Percentiles rank a stretch among this genome's conserved stretches.
These are phyloP conservation scores for Gliomastix tumulicola DNA, from an alignment of 2,329 filamentous ascomycete genomes.

Conservation along the genomic window DNA sequence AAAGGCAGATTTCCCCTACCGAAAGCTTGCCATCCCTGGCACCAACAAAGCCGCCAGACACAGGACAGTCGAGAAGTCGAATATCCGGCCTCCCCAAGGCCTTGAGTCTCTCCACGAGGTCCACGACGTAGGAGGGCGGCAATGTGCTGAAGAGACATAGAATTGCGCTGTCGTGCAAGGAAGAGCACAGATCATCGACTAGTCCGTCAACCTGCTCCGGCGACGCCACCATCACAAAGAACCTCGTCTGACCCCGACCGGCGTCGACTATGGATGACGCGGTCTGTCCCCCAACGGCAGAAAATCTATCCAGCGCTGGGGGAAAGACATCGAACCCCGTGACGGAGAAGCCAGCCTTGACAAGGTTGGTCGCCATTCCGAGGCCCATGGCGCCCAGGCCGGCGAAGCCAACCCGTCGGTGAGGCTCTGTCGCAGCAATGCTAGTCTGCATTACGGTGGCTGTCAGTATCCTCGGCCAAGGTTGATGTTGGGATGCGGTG, in stretches of 20 bases:
- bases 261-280: conserved; percentile 55
- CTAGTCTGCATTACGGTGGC: too few species aligned
- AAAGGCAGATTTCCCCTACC: too few species aligned
- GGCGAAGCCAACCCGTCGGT: conserved; percentile 63
- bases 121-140: conserved; percentile 58
- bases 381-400: conserved; percentile 78
- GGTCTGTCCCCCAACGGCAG: conserved; percentile 51
- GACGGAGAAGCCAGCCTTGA: conserved; percentile 59
- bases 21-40: conserved; percentile 59
- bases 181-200: conserved; percentile 40
- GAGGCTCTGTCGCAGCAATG: too few species aligned
- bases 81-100: conserved; percentile 53
- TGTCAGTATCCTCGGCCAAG: too few species aligned
- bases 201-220: conserved; percentile 60
- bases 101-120: conserved; percentile 50
- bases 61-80: conserved; percentile 25
- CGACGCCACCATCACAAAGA: conserved; percentile 71
- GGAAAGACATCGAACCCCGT: conserved; percentile 66
- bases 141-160: conserved; percentile 67
- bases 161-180: conserved; percentile 49
- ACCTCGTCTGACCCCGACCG: conserved; percentile 50
- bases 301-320: conserved; percentile 59
- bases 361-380: conserved; percentile 69
- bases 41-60: conserved; percentile 14
- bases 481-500: too few species aligned